Evolutionary conservation across 2,329 filamentous ascomycete genomes (phyloP).

Genomic region (Ophiostoma quercus): DNA sequence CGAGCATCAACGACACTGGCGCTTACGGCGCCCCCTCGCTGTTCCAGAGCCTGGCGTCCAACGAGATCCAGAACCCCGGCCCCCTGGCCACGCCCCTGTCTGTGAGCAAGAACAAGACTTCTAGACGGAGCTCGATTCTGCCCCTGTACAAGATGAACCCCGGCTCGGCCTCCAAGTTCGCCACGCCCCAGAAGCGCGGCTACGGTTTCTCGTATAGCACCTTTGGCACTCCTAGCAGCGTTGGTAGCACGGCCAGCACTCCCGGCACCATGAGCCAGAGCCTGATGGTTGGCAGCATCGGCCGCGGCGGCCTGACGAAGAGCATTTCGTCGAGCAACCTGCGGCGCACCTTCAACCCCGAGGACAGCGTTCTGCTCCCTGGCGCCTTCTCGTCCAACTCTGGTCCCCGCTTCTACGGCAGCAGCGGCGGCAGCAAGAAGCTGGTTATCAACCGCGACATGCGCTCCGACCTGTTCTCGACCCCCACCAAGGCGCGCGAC

Average conservation of each 20-base stretch:
- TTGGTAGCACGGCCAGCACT: slow-evolving; percentile 59
- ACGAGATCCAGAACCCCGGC: slow-evolving; percentile 66
- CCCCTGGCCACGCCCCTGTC: slow-evolving; percentile 87
- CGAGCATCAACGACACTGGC: slow-evolving; percentile 75
- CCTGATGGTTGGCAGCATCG: slow-evolving; percentile 60
- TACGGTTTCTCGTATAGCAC: slow-evolving; percentile 92
- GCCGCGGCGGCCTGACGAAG: slow-evolving; percentile 66
- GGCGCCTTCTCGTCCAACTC: slow-evolving; percentile 73
- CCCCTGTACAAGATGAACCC: slow-evolving; percentile 86
- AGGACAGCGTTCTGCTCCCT: slow-evolving; percentile 80
- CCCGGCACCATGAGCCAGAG: slow-evolving; percentile 60
- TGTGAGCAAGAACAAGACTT: slow-evolving; percentile 60
- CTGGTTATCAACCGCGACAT: slow-evolving; percentile 87
- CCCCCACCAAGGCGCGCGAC: slow-evolving; percentile 51
- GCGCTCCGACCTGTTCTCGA: slow-evolving; percentile 64
- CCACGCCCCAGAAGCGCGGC: slow-evolving; percentile 78
- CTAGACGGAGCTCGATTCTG: slow-evolving; percentile 71
- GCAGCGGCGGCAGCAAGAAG: slow-evolving; percentile 72
- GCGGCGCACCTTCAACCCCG: slow-evolving; percentile 71
- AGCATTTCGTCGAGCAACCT: slow-evolving; percentile 85
- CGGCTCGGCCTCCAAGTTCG: slow-evolving; percentile 68
- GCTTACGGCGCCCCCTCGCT: slow-evolving; percentile 87
- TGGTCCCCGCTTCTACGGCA: slow-evolving; percentile 59
- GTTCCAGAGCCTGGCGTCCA: slow-evolving; percentile 66
- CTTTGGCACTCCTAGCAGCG: slow-evolving; percentile 74